Evolutionary conservation across 805 yeast species (phyloP), one percentile per base, ranked within the genome.

Genomic region (Barnettozyma pratensis): DNA sequence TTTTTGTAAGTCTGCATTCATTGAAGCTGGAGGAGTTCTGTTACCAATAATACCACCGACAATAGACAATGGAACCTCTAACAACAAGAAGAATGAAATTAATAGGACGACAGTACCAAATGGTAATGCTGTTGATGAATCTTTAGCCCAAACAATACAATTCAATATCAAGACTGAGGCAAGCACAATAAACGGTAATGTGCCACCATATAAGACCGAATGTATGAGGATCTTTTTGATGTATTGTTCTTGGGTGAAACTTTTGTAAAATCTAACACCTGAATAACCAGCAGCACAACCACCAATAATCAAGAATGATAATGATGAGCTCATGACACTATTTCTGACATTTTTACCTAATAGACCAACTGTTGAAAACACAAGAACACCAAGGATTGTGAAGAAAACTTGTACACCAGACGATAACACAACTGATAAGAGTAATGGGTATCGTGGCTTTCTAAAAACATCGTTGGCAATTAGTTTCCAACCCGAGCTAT

Each of bases 211-310:
- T 26, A 74, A 47, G 9, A 76, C 59, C 4, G 83, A 67, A 41
- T 61, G 48, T 14, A 19, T 19, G 29, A 60, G 25, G 3, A 42
- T 27, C 7, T 37, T 47, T 10, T 39, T 46, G 7, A 58, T 43
- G 9, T 41, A 8, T 9, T 39, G 12, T 38, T 69, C 66, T 32
- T 71, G 72, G 30, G 76, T 69, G 61, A 83, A 77, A n/a, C 73
- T 59, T 59, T 79, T 82, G 64, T 76, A 79, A 41, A 85, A 69
- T 50, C 81, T 74, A 12, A 86, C 75, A 39, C 94, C 88, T 5
- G 80, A 68, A 61, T 77, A 87, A 0, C 96, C 89, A 1, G 95
- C 82, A 47, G 85, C 74, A 34, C 82, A 75, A 0, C 94, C 95
- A 26, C 92, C 87, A 30, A 78, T 61, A 4, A 85, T 77, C 57